Percentiles rank a stretch among this genome's conserved stretches.
phyloP scores from a whole-genome alignment of 78 protist species.

The Pelomyxa schiedti region DNA sequence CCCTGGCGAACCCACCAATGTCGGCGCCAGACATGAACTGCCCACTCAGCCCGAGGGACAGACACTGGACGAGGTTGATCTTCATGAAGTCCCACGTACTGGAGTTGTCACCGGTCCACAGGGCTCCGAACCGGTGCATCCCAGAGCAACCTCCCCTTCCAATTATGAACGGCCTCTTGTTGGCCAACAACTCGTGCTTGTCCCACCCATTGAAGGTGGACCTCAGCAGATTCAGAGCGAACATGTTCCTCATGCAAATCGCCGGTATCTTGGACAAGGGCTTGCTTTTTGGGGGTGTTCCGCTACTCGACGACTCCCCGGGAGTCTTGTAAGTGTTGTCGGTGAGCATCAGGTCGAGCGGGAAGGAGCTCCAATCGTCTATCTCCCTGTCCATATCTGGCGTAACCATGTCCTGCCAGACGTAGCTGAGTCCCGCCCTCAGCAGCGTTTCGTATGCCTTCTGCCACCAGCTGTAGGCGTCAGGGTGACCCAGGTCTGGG shows the following conservation, averaged over 20 bases:
- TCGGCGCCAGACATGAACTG: conserved; percentile 1
- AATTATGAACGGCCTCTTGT: background rate
- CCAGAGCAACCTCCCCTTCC: background rate
- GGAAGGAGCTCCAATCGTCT: background rate
- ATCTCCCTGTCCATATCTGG: background rate
- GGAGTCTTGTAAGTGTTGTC: background rate
- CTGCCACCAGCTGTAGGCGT: background rate
- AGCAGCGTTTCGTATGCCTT: background rate
- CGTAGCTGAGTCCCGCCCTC: background rate
- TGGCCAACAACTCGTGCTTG: background rate
- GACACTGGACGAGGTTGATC: background rate
- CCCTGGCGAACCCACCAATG: background rate
- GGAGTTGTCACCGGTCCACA: background rate
- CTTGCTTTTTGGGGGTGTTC: background rate
- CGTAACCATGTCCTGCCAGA: background rate
- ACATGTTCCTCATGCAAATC: background rate
- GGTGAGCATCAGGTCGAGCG: background rate
- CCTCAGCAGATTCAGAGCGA: background rate
- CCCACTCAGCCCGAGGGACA: background rate
- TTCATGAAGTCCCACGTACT: background rate
- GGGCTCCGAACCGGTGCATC: background rate
- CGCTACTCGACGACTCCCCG: background rate
- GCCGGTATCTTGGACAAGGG: background rate
- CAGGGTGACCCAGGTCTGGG: background rate
- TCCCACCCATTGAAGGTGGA: background rate